Evolutionary conservation across 129 eudicot species (phyloP).

Genomic region (Erigeron canadensis): DNA sequence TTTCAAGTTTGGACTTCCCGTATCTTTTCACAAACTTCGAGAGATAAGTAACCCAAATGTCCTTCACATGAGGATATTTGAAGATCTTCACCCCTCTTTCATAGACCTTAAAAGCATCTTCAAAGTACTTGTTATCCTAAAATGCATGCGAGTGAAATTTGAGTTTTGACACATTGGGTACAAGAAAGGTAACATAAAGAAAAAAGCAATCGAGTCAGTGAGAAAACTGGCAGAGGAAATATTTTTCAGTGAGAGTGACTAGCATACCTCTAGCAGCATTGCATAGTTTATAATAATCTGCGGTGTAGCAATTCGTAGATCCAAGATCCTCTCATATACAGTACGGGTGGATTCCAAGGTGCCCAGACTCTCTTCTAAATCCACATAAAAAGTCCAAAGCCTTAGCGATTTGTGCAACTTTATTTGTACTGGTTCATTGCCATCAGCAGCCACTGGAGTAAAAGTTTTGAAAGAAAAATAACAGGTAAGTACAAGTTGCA

Average conservation of each 20-base stretch:
- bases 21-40: slow-evolving; percentile 92
- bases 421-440: slow-evolving; percentile 92
- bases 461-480: slow-evolving; percentile 1
- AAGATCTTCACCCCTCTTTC: slow-evolving; percentile 97
- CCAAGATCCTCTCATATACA: slow-evolving; percentile 84
- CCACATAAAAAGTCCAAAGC: slow-evolving; percentile 92
- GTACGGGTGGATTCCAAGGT: slow-evolving; percentile 79
- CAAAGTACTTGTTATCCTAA: slow-evolving; percentile 89
- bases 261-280: slow-evolving; percentile 74
- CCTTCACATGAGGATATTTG: slow-evolving; percentile 92
- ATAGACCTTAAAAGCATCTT: slow-evolving; percentile 94
- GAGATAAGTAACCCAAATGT: slow-evolving; percentile 93
- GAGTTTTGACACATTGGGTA: background rate
- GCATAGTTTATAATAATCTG: slow-evolving; percentile 93
- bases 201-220: background rate
- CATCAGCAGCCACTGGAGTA: slow-evolving; percentile 92
- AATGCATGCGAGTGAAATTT: slow-evolving; percentile 19
- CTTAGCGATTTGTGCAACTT: slow-evolving; percentile 78
- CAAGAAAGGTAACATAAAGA: slow-evolving; percentile 1
- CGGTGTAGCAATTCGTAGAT: slow-evolving; percentile 88
- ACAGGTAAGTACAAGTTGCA: background rate
- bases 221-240: background rate
- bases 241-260: background rate
- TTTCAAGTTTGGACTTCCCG: slow-evolving; percentile 84
- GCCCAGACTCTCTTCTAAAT: slow-evolving; percentile 92